Conservation (phyloP, 768 basidiomycete genomes). For the Psilocybe sp. region DNA sequence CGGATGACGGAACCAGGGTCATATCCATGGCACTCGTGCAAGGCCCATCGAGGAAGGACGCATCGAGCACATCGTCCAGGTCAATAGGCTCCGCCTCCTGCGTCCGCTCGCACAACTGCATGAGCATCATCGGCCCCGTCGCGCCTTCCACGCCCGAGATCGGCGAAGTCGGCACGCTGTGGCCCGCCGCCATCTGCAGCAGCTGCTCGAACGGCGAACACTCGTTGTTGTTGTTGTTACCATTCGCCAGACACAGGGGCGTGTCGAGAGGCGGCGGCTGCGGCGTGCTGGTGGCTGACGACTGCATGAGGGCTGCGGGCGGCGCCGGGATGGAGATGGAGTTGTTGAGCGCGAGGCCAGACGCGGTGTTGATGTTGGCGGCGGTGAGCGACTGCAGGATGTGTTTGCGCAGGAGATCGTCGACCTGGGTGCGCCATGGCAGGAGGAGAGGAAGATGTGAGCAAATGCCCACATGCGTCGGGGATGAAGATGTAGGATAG, state of each 20-base stretch:
- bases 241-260: not conserved
- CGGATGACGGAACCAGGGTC: not conserved
- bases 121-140: slow-evolving; percentile 7
- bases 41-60: slow-evolving; percentile 57
- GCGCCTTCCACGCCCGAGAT: slow-evolving; percentile 7
- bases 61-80: slow-evolving; percentile 76
- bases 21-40: not conserved
- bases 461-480: slow-evolving; percentile 6
- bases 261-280: slow-evolving; percentile 1
- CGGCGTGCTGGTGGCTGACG: not conserved
- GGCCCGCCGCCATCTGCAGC: slow-evolving; percentile 11
- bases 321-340: slow-evolving; percentile 8
- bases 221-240: not conserved
- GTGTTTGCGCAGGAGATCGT: slow-evolving; percentile 33
- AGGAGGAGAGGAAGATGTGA: slow-evolving; percentile 13
- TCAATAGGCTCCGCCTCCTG: slow-evolving; percentile 52
- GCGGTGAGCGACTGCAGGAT: slow-evolving; percentile 19
- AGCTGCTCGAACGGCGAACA: slow-evolving; percentile 13
- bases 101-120: slow-evolving; percentile 23
- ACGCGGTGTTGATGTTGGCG: slow-evolving; percentile 6
- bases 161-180: too few species aligned
- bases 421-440: slow-evolving; percentile 25
- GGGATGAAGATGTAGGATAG: slow-evolving; percentile 3
- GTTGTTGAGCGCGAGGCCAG: slow-evolving; percentile 5
- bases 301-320: slow-evolving; percentile 18